Evolutionary conservation across 768 basidiomycete species (phyloP), one percentile per base, ranked within the genome.

Genomic region (Agaricus blazei): DNA sequence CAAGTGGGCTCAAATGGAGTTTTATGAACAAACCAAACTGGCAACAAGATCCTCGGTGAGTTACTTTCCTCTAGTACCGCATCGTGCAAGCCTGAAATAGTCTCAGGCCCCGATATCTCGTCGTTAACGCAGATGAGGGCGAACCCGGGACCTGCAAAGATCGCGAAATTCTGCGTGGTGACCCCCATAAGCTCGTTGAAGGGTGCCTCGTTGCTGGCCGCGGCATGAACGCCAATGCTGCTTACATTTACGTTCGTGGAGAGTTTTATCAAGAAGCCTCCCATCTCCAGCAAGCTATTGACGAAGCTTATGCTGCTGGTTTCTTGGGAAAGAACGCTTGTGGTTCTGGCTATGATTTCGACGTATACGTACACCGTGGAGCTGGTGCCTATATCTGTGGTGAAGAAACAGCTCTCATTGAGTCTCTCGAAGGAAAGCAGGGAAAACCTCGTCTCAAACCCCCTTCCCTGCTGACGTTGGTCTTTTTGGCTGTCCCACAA

Each of bases 21-120:
- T 94, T 93, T 69, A 96, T 98, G 96, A 98, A 99, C 80, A 99
- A 98, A 73, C 95, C 94, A n/a, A 86, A 87, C 27, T 98, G 96
- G 96, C 85, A 98, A 75, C 88, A 90, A 67, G 96, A 98, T 65
- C 84, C 84, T 61, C 78, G 92, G 87, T 90, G 58, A 56, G 73
- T 62, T 1, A 29, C 9, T 26, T 52, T 23, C 19, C 14, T 4
- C 23, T 34, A 51, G 58, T 38, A 54, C 44, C 41, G 11, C 14
- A 37, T 12, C 36, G 40, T 26, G 23, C 37, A 23, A 49, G 7
- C 9, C 5, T 26, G 29, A 37, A 37, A 31, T 28, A 19, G 41
- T 31, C 42, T 37, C 52, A 90, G 94, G 50, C 96, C 95, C 3
- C 86, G 96, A 24, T 98, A 98, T 68, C 82, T 99, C 4, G 96